phyloP scores from a whole-genome alignment of 768 basidiomycete genomes.

The Hysterangium stoloniferum region DNA sequence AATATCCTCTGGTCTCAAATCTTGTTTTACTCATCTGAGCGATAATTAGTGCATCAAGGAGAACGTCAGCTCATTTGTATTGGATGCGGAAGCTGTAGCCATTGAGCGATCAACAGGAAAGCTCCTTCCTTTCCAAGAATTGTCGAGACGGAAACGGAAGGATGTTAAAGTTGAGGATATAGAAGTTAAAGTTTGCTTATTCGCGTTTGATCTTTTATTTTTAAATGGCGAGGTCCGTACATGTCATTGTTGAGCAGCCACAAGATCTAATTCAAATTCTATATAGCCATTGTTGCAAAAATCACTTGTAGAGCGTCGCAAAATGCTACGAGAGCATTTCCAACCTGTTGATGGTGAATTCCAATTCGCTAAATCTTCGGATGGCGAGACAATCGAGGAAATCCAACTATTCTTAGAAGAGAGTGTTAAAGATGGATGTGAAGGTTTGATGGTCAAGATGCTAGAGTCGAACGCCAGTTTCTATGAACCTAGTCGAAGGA shows the following conservation, averaged over 20 bases:
- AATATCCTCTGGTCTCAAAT: background rate
- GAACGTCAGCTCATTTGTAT: constrained; percentile 79
- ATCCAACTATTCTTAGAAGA: constrained; percentile 93
- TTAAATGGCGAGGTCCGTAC: constrained; percentile 85
- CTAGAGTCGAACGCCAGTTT: constrained; percentile 83
- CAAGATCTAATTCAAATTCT: background rate
- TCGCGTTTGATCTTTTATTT: constrained; percentile 94
- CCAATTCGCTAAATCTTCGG: constrained; percentile 85
- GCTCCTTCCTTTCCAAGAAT: constrained; percentile 96
- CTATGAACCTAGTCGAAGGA: constrained; percentile 92
- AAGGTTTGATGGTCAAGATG: constrained; percentile 99
- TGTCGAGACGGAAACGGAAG: constrained; percentile 90
- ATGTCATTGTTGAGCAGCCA: background rate
- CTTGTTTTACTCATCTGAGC: background rate
- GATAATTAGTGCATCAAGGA: constrained; percentile 71
- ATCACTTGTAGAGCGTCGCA: constrained; percentile 67
- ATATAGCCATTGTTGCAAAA: constrained; percentile 76
- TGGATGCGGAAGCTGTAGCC: constrained; percentile 96
- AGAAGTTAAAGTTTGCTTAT: constrained; percentile 91
- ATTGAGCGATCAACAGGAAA: constrained; percentile 79
- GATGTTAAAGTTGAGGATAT: constrained; percentile 98
- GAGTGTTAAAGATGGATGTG: constrained; percentile 96
- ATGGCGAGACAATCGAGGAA: constrained; percentile 84
- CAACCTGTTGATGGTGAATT: constrained; percentile 82
- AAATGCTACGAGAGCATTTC: constrained; percentile 74